Base-by-base conservation (phyloP, 257 asterid species). In the Ocimum tenuiflorum region DNA sequence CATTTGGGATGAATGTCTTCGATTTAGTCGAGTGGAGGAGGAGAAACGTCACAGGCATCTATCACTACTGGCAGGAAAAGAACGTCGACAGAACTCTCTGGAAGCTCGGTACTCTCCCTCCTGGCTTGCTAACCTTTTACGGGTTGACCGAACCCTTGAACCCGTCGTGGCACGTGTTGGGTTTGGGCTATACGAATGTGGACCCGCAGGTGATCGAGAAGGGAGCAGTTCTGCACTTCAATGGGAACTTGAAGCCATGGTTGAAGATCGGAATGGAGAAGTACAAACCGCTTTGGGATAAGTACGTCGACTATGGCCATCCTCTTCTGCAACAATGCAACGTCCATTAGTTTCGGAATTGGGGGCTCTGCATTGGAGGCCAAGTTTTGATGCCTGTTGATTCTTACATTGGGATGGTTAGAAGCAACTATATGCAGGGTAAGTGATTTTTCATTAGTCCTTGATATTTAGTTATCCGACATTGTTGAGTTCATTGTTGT, bases 231-330 rank as follows among this genome's bases (percentile, higher is more conserved):
- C 79, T 83, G 80, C 92, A 85, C 73, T 85, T 72, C 60, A 83
- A 85, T 67, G 92, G 92, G 22, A 85, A 85, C 66, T 81, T 80
- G 0, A 85, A 85, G 65, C 92, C 92, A 3, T 85, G 92, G 92
- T 56, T 85, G 75, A 85, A 83, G 81, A 83, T 85, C 2, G 87
- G 92, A 60, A 78, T 75, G 75, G 92, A 83, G 78, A 85, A 85
- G 63, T 85, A 85, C 49, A 85, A 83, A 59, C 66, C 89, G 5
- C 81, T 85, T 50, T 83, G 92, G 92, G 82, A 83, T 60, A 80
- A 70, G 60, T 83, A 77, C 41, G 81, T 85, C 7, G 85, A 85
- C 77, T 82, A 85, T 67, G 69, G 77, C 8, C 88, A 82, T 72
- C 83, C 86, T 55, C 54, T 80, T 4, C 31, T 85, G 77, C 91